Evolutionary conservation across 2,329 filamentous ascomycete species (phyloP), one percentile per base, ranked within the genome.

Genomic region (Neonectria ditissima): DNA sequence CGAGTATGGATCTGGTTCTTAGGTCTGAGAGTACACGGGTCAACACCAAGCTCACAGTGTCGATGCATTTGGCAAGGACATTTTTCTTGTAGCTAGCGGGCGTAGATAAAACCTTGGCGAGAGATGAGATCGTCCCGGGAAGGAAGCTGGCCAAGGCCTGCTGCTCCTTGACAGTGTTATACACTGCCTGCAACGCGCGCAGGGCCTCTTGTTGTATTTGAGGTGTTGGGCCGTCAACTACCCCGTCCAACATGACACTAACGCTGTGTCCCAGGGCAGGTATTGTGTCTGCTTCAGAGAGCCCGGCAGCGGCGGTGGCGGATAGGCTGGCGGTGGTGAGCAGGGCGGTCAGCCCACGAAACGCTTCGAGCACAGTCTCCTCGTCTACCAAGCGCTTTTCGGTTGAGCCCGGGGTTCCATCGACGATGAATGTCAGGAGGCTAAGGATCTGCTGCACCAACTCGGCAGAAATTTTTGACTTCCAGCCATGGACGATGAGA

Each of bases 401-500:
- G 11, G 77, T 77, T 20, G 80, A 78, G 30, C 84, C 89, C 1
- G 92, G 89, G 1, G 88, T 85, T 10, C 92, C 92, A 22, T 92
- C 93, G 61, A 93, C 87, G 61, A 97, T 85, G 73, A 97, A 91
- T 0, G 92, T 92, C 62, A 97, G 84, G 34, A 98, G 83, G 45
- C 97, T 92, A 44, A 98, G 84, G 16, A 98, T 86, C 76, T 98
- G 94, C 66, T 92, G 92, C 34, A 89, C 91, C 57, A 97, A 84
- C 51, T 92, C 87, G 9, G 88, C 84, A 2, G 91, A 86, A 16
- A 97, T 86, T 28, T 87, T 86, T 4, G 84, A 82, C 65, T 89
- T 89, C 95, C 96, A 99, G 66, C 94, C 94, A 76, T 92, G 82
- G 39, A 86, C 80, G 39, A 98, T 85, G 28, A 99, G 84, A 16